Evolutionary conservation across 345 rosid species (phyloP).

Genomic region (Eucalyptus tenuipes): DNA sequence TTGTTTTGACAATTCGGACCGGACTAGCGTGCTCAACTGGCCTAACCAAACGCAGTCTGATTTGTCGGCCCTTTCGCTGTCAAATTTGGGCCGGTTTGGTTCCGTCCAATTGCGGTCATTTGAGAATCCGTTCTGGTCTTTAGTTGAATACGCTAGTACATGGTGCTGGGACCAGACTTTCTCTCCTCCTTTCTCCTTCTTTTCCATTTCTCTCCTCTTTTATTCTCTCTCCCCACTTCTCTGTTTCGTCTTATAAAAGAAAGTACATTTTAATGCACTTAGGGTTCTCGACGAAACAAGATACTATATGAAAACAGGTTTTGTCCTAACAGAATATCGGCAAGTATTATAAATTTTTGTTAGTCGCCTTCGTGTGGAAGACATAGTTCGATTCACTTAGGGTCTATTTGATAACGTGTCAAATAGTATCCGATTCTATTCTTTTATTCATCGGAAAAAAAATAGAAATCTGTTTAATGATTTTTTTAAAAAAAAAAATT

Average conservation of each 20-base stretch:
- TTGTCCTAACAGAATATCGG: neutral
- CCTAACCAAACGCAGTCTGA: neutral
- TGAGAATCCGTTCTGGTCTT: neutral
- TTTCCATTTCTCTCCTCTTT: neutral
- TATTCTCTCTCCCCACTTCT: neutral
- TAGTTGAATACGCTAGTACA: neutral
- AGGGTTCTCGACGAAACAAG: neutral
- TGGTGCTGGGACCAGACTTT: neutral
- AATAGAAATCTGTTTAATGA: too few species aligned
- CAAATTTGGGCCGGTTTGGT: neutral
- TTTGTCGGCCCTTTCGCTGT: neutral
- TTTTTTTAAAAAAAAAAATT: too few species aligned
- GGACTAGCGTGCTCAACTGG: neutral
- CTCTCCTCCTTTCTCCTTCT: neutral
- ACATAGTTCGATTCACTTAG: too few species aligned
- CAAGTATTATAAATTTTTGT: neutral
- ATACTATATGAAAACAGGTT: neutral
- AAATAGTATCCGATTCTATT: too few species aligned
- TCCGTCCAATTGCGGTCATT: neutral
- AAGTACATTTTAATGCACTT: neutral
- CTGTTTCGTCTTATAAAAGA: neutral
- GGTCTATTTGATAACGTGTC: accelerated
- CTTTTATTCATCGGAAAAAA: too few species aligned
- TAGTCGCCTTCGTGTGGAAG: too few species aligned
- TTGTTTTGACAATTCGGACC: neutral